Percentiles rank a stretch among this genome's conserved stretches.
Conservation (phyloP, 1,139 yeast genomes). For the Saccharomyces uvarum region DNA sequence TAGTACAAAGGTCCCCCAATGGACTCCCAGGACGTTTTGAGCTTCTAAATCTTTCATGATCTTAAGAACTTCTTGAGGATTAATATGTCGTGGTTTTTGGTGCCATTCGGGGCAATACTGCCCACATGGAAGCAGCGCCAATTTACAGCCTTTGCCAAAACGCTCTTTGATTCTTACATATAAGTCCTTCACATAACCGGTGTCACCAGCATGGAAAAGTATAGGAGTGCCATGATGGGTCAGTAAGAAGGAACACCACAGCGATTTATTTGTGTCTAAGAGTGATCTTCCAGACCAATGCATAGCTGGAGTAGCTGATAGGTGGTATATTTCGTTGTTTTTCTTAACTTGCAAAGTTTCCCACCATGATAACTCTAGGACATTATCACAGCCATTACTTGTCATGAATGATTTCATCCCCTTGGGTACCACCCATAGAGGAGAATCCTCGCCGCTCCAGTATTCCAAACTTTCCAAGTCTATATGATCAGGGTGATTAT, state of each 20-base stretch:
- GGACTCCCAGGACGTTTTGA: constrained; percentile 70
- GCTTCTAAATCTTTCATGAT: constrained; percentile 60
- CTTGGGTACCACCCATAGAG: constrained; percentile 76
- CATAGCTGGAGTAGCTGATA: constrained; percentile 92
- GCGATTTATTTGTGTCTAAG: constrained; percentile 65
- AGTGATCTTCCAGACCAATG: constrained; percentile 90
- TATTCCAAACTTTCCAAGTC: constrained; percentile 53
- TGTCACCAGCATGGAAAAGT: constrained; percentile 88
- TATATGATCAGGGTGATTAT: constrained; percentile 91
- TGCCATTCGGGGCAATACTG: constrained; percentile 96
- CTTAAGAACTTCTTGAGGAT: constrained; percentile 67
- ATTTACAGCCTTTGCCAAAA: constrained; percentile 54
- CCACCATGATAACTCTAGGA: constrained; percentile 90
- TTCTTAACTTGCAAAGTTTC: constrained; percentile 45
- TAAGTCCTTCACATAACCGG: constrained; percentile 73
- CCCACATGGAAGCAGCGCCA: constrained; percentile 84
- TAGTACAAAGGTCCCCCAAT: constrained; percentile 91
- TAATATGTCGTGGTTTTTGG: constrained; percentile 79
- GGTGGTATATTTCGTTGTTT: constrained; percentile 52
- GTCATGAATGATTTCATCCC: constrained; percentile 62
- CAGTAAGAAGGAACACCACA: constrained; percentile 83
- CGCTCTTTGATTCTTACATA: constrained; percentile 56
- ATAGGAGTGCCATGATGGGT: constrained; percentile 59
- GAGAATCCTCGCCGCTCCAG: constrained; percentile 40
- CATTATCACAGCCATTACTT: constrained; percentile 40